phyloP scores from a whole-genome alignment of 2,329 filamentous ascomycete genomes.

The Seiridium cupressi region DNA sequence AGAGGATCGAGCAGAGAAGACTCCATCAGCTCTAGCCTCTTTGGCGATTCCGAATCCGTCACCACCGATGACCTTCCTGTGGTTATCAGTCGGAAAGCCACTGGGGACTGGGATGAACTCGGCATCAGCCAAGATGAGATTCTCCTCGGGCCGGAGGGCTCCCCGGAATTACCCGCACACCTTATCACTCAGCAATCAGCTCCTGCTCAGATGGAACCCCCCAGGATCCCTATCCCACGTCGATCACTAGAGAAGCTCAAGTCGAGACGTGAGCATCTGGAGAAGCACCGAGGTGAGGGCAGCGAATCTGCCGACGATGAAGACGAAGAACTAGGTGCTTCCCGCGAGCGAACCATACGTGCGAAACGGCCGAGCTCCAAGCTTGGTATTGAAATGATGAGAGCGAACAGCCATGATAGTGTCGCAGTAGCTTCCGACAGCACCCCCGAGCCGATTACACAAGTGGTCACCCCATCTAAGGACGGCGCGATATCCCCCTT shows the following conservation, averaged over 20 bases:
- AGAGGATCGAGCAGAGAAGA: conserved; percentile 80
- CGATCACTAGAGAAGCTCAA: conserved; percentile 73
- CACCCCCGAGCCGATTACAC: conserved; percentile 49
- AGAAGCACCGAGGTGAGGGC: conserved; percentile 71
- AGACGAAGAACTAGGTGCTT: conserved; percentile 80
- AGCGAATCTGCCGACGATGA: conserved; percentile 91
- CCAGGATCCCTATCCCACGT: conserved; percentile 46
- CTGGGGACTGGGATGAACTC: conserved; percentile 78
- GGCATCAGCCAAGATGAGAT: conserved; percentile 70
- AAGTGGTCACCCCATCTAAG: conserved; percentile 49
- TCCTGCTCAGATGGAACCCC: conserved; percentile 57
- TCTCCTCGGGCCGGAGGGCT: conserved; percentile 28
- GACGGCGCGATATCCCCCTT: conserved; percentile 32
- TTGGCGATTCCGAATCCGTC: conserved; percentile 80
- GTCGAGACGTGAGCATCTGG: conserved; percentile 71
- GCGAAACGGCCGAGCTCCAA: conserved; percentile 76
- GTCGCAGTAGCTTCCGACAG: conserved; percentile 53
- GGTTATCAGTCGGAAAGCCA: conserved; percentile 69
- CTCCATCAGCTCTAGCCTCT: conserved; percentile 84
- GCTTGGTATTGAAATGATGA: conserved; percentile 95
- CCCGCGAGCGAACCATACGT: conserved; percentile 37
- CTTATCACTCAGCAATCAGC: conserved; percentile 64
- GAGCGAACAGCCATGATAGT: conserved; percentile 91
- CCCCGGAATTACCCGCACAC: conserved; percentile 45
- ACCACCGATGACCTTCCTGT: conserved; percentile 76